Conservation (phyloP, 805 yeast genomes). For the Yamadazyma paraphyllophila region DNA sequence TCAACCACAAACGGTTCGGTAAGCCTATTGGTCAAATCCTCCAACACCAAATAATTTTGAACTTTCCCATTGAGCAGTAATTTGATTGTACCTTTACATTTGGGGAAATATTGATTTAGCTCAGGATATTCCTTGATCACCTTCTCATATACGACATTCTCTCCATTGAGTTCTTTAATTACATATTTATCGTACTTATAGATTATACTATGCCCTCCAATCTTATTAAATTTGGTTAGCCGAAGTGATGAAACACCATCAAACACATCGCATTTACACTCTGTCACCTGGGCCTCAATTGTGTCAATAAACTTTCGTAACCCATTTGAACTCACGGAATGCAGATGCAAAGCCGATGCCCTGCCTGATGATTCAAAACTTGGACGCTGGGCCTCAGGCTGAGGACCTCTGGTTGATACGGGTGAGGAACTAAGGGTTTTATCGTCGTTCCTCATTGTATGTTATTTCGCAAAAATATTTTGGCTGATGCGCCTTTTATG, state of each 20-base stretch:
- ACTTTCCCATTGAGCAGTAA: constrained; percentile 20
- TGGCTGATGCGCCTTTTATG: constrained; percentile 5
- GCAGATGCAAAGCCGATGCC: neutral
- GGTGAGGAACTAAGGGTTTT: neutral
- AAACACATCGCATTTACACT: neutral
- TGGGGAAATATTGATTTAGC: constrained; percentile 83
- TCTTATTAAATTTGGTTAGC: constrained; percentile 50
- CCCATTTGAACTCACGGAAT: neutral
- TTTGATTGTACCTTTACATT: constrained; percentile 40
- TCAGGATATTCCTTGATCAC: constrained; percentile 63
- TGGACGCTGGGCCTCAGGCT: neutral
- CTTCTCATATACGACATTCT: constrained; percentile 87
- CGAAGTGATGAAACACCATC: neutral
- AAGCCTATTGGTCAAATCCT: constrained; percentile 86
- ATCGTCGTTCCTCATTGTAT: constrained; percentile 3
- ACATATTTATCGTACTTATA: constrained; percentile 92
- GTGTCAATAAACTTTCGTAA: constrained; percentile 2
- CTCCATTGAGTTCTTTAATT: constrained; percentile 89
- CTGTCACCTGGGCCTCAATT: neutral
- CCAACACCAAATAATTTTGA: constrained; percentile 81
- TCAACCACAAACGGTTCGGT: constrained; percentile 87
- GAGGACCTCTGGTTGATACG: neutral
- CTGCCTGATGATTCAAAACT: neutral
- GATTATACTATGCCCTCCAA: constrained; percentile 98
- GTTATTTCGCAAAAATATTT: constrained; percentile 4